These are phyloP conservation scores for Butyriboletus loyo DNA, from an alignment of 768 basidiomycete species.

Conservation along the genomic window DNA sequence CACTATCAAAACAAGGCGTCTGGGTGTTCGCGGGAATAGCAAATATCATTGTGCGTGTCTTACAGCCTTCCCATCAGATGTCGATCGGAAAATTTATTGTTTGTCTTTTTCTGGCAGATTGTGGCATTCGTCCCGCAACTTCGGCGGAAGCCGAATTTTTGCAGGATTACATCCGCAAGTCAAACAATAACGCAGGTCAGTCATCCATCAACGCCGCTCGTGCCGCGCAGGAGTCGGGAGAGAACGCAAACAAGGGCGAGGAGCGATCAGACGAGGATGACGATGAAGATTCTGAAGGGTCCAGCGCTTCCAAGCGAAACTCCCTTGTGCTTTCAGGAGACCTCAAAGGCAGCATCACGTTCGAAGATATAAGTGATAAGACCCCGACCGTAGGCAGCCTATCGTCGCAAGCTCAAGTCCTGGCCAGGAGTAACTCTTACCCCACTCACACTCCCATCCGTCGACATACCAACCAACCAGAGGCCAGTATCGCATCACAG, in stretches of 20 bases:
- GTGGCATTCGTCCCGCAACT: constrained; percentile 89
- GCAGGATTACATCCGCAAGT: constrained; percentile 88
- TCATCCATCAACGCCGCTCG: constrained; percentile 73
- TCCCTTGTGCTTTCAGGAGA: constrained; percentile 66
- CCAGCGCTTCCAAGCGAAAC: constrained; percentile 72
- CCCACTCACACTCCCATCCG: constrained; percentile 75
- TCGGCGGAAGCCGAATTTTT: constrained; percentile 89
- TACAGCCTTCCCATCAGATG: constrained; percentile 32
- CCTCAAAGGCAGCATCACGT: constrained; percentile 52
- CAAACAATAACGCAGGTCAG: constrained; percentile 82
- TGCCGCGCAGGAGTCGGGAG: constrained; percentile 66
- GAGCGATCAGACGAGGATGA: constrained; percentile 82
- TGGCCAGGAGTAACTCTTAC: constrained; percentile 54
- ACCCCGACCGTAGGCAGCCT: constrained; percentile 80
- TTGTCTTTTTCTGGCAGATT: constrained; percentile 53
- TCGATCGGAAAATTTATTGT: constrained; percentile 31
- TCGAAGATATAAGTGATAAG: constrained; percentile 75
- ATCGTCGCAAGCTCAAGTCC: constrained; percentile 71
- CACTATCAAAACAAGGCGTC: constrained; percentile 89
- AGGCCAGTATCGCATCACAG: constrained; percentile 50
- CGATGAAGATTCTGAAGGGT: constrained; percentile 81
- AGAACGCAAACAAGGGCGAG: constrained; percentile 55
- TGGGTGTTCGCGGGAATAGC: constrained; percentile 92
- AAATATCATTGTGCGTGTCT: constrained; percentile 86
- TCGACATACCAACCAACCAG: constrained; percentile 59